These are phyloP conservation scores for Silene vulgaris DNA, from an alignment of 179 eudicot species.

Conservation along the genomic window DNA sequence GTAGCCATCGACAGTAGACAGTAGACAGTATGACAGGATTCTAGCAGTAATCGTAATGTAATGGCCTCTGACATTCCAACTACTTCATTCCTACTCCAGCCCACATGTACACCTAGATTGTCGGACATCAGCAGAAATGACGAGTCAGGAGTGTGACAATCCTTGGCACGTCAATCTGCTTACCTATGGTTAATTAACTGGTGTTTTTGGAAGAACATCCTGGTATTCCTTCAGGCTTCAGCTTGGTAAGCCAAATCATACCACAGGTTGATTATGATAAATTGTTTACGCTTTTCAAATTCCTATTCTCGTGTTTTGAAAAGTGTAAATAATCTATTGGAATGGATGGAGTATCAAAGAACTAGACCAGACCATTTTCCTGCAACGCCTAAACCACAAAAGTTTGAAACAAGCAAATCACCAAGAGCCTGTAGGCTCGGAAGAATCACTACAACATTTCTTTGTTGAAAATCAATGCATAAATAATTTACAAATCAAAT, in stretches of 20 bases:
- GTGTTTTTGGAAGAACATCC: too few species aligned
- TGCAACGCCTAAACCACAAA: conserved; percentile 8
- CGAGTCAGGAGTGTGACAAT: background rate
- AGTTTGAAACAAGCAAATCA: background rate
- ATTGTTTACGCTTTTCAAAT: too few species aligned
- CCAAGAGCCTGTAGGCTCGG: conserved; percentile 9
- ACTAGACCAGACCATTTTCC: background rate
- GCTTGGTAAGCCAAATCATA: background rate
- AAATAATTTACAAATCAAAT: background rate
- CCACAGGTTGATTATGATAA: background rate
- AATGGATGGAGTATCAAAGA: background rate
- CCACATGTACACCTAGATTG: too few species aligned
- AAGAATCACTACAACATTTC: conserved; percentile 12
- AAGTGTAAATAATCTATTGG: too few species aligned
- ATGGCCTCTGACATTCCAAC: background rate
- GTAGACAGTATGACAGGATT: too few species aligned
- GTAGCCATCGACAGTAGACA: too few species aligned
- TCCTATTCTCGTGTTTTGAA: too few species aligned
- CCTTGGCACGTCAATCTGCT: background rate
- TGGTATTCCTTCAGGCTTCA: background rate
- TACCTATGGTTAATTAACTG: background rate
- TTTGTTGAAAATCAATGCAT: conserved; percentile 18
- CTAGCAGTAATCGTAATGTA: background rate
- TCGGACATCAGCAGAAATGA: background rate
- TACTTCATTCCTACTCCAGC: background rate